Percentiles rank a stretch among this genome's conserved stretches.
Evolutionary conservation across 495 filamentous ascomycete species (phyloP).

Genomic region (Penicillium bovifimosum): DNA sequence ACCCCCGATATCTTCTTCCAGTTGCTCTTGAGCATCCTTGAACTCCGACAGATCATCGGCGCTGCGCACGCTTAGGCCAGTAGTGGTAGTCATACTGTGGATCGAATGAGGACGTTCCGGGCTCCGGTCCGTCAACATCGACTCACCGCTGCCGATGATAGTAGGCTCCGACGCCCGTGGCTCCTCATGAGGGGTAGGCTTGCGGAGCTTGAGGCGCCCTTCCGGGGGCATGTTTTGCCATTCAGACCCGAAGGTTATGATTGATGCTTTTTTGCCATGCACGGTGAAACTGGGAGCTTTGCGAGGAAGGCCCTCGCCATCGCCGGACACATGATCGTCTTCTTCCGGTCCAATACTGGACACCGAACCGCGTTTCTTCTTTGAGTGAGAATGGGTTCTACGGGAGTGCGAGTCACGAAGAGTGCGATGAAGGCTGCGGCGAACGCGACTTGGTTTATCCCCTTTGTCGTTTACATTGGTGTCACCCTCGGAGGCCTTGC

Average conservation of each 20-base stretch:
- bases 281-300: conserved; percentile 86
- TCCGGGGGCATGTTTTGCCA: conserved; percentile 78
- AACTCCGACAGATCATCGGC: conserved; percentile 24
- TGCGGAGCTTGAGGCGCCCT: conserved; percentile 60
- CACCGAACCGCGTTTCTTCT: conserved; percentile 69
- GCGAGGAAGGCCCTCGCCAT: conserved; percentile 65
- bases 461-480: conserved; percentile 21
- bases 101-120: conserved; percentile 31
- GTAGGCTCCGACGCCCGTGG: conserved; percentile 36
- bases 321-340: conserved; percentile 41
- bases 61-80: conserved; percentile 27
- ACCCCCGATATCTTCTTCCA: not conserved
- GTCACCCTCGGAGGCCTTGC: conserved; percentile 33
- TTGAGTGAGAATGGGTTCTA: conserved; percentile 57
- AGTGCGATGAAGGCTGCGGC: conserved; percentile 91
- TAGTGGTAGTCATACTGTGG: conserved; percentile 36
- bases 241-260: conserved; percentile 89
- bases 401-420: conserved; percentile 72
- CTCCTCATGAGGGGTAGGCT: conserved; percentile 46
- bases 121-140: conserved; percentile 22
- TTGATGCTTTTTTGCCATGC: conserved; percentile 95
- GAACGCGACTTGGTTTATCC: conserved; percentile 53
- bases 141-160: conserved; percentile 29
- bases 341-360: conserved; percentile 56
- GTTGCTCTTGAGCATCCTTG: conserved; percentile 18